Evolutionary conservation across 2,329 filamentous ascomycete genomes (phyloP).

Genomic region (Pseudofabraea citricarpa): DNA sequence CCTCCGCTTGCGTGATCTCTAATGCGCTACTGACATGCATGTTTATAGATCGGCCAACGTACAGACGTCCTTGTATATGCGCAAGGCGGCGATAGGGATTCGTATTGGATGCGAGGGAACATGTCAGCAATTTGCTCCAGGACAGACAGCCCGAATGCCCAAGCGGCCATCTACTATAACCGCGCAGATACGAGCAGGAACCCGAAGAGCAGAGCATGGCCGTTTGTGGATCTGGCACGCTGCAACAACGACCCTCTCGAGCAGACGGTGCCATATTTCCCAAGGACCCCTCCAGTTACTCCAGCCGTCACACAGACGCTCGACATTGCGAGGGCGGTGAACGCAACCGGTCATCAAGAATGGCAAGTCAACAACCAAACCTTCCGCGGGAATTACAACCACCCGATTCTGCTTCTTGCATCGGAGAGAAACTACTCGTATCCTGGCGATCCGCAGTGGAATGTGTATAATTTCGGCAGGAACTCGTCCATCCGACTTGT

Average conservation of each 20-base stretch:
- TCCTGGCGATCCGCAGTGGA: conserved; percentile 40
- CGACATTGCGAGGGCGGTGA: conserved; percentile 25
- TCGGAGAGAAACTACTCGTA: conserved; percentile 44
- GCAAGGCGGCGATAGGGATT: conserved; percentile 33
- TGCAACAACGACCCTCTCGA: conserved; percentile 55
- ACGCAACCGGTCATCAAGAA: conserved; percentile 4
- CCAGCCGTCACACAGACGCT: conserved; percentile 31
- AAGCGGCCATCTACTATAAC: conserved; percentile 64
- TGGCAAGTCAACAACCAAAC: conserved; percentile 6
- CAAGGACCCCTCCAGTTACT: conserved; percentile 18
- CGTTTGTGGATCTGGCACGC: conserved; percentile 42
- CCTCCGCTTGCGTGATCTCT: too few species aligned
- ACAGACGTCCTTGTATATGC: conserved; percentile 35
- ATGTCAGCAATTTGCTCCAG: conserved; percentile 41
- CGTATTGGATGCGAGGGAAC: conserved; percentile 58
- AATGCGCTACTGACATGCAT: too few species aligned
- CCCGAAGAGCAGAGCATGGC: conserved; percentile 45
- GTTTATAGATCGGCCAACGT: conserved; percentile 45
- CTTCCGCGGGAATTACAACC: conserved; percentile 19
- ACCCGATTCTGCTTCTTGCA: conserved; percentile 32
- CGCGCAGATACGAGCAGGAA: conserved; percentile 42
- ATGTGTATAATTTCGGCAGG: conserved; percentile 45
- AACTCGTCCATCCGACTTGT: conserved; percentile 48
- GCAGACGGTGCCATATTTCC: conserved; percentile 46
- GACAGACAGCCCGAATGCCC: conserved; percentile 43